Base-by-base conservation (phyloP, 140 eudicot species). In the Erigeron philadelphicus region DNA sequence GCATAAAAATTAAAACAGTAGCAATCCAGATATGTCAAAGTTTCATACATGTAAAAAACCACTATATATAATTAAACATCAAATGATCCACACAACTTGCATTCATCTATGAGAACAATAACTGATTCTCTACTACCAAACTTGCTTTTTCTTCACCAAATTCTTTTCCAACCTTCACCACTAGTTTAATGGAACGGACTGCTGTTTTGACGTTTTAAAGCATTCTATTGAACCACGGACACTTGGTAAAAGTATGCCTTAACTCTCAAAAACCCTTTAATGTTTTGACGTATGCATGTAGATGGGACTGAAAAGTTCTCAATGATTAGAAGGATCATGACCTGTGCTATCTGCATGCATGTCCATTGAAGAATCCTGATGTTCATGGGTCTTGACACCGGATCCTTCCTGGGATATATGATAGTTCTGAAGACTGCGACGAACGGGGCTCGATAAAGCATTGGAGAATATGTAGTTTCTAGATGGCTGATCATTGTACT, bases 371-470 rank as follows among this genome's bases (percentile, higher is more conserved):
- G 95, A 83, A 77, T 90, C 97, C 66, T 73, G 83, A 63, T 72
- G 76, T 13, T 84, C 89, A 31, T 66, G 77, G 72, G 73, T 81
- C 61, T 80, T 67, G 9, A 60, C 64, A 17, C 77, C 81, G 43
- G 72, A 64, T 50, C 74, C 77, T 72, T 84, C 89, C 66, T 80
- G 88, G 40, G 97, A 78, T 19, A 84, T 74, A 54, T 91, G 96
- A 82, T 91, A 91, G 80, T 86, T 84, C 68, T 91, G 97, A 62
- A 91, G 91, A 70, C 87, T 88, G 13, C 86, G 77, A 21, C 96
- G 97, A 50, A 91, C 89, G n/a, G 97, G 96, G 81, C 97, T 91
- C 0, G 97, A 88, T 7, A 91, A 79, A 66, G 97, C 97, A 64
- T 91, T 88, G 11, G 97, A 91, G 86, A 88, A 91, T 43, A 91